These are phyloP conservation scores for Rhizopus stolonifer DNA, from an alignment of 371 early-diverging fungal genomes.

Conservation along the genomic window DNA sequence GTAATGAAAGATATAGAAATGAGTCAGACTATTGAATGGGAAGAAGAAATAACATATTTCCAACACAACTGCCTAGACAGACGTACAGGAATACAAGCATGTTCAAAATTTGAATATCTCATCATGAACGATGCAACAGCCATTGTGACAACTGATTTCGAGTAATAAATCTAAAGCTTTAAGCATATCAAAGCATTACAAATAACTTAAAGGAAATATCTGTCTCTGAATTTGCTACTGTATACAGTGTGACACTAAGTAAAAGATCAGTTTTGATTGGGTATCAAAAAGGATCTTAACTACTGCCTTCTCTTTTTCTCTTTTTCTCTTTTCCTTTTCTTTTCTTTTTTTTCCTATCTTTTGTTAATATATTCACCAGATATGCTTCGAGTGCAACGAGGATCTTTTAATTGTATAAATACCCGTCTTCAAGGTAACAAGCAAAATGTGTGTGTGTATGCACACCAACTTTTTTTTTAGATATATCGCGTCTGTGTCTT, in stretches of 20 bases:
- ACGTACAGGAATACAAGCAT: slow-evolving; percentile 22
- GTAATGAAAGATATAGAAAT: slow-evolving; percentile 19
- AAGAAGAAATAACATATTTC: slow-evolving; percentile 20
- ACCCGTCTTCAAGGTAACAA: neutral
- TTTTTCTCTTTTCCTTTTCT: neutral
- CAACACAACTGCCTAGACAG: slow-evolving; percentile 5
- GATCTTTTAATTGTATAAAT: neutral
- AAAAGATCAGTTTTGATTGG: neutral
- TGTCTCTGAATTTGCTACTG: neutral
- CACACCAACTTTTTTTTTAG: neutral
- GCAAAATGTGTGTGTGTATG: too few relatives aligned
- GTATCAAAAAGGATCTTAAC: neutral
- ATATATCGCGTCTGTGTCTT: neutral
- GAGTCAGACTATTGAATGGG: slow-evolving; percentile 23
- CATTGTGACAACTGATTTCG: neutral
- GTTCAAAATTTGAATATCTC: slow-evolving; percentile 25
- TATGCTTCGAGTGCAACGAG: slow-evolving; percentile 5
- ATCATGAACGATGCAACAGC: slow-evolving; percentile 25
- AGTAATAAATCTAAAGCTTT: too few relatives aligned
- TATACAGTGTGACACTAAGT: slow-evolving; percentile 1
- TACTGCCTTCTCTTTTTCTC: neutral
- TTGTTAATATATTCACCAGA: neutral
- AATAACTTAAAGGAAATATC: too few relatives aligned
- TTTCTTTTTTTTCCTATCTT: slow-evolving; percentile 3
- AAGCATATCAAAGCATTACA: too few relatives aligned